Evolutionary conservation across 179 eudicot genomes (phyloP).

Genomic region (Camellia oleifera): DNA sequence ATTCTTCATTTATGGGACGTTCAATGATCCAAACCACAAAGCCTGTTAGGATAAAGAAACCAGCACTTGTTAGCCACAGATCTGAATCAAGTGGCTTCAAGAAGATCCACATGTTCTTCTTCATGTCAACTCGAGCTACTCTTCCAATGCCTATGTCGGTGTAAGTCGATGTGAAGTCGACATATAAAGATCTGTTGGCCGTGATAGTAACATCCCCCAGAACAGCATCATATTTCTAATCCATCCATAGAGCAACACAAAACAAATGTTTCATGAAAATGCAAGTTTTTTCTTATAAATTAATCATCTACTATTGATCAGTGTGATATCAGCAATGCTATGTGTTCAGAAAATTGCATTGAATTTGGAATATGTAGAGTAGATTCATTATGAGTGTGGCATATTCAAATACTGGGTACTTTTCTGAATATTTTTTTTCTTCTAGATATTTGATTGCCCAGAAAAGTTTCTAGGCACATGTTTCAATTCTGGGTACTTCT

Average conservation of each 20-base stretch:
- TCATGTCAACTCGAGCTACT: not conserved
- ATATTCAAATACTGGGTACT: too few relatives aligned
- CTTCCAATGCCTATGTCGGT: slow-evolving; percentile 35
- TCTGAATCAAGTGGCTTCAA: slow-evolving; percentile 13
- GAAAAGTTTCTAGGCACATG: too few relatives aligned
- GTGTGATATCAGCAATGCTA: too few relatives aligned
- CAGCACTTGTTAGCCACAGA: slow-evolving; percentile 16
- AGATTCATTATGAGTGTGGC: too few relatives aligned
- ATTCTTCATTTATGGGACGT: slow-evolving; percentile 18
- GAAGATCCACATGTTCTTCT: slow-evolving; percentile 22
- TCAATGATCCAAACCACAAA: slow-evolving; percentile 23
- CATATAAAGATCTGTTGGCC: slow-evolving; percentile 24
- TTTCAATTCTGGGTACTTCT: too few relatives aligned
- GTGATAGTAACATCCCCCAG: slow-evolving; percentile 26
- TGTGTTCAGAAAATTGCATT: too few relatives aligned
- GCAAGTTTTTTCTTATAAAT: too few relatives aligned
- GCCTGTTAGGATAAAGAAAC: slow-evolving; percentile 18
- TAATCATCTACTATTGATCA: not conserved
- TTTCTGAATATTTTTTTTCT: too few relatives aligned
- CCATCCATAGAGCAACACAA: not conserved
- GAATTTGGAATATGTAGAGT: too few relatives aligned
- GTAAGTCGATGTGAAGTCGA: slow-evolving; percentile 28
- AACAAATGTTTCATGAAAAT: not conserved
- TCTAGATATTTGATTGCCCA: too few relatives aligned
- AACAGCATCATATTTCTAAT: slow-evolving; percentile 21